Conservation (phyloP, 2,329 filamentous ascomycete species). For the Aspergillus carbonarius region DNA sequence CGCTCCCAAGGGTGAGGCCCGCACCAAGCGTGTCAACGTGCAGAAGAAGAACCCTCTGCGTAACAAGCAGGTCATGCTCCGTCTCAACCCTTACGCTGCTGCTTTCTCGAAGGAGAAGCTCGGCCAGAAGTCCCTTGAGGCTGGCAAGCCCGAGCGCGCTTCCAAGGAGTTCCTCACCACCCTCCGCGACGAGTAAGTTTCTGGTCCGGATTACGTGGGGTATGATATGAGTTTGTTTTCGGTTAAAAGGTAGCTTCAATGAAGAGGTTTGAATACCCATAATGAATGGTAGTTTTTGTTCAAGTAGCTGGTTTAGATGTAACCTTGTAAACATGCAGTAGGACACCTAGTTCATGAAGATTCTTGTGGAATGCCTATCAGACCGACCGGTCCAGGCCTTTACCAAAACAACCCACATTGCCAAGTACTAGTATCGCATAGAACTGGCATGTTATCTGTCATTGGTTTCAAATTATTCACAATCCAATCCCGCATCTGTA, state of each 20-base stretch:
- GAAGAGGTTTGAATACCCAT: slow-evolving; percentile 15
- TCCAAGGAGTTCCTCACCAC: slow-evolving; percentile 55
- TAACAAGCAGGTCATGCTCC: slow-evolving; percentile 98
- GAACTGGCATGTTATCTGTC: too few species aligned
- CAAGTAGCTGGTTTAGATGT: not conserved
- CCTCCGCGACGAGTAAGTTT: slow-evolving; percentile 52
- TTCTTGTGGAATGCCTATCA: too few species aligned
- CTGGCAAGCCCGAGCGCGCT: slow-evolving; percentile 60
- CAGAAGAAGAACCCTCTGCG: slow-evolving; percentile 99
- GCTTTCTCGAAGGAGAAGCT: slow-evolving; percentile 85
- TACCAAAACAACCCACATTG: too few species aligned
- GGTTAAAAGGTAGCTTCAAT: slow-evolving; percentile 25
- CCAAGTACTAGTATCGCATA: too few species aligned
- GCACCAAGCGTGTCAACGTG: slow-evolving; percentile 84
- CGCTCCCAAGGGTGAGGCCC: slow-evolving; percentile 82
- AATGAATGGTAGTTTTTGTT: not conserved
- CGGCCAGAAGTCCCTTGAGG: slow-evolving; percentile 66
- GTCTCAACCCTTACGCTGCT: slow-evolving; percentile 96
- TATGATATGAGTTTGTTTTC: slow-evolving; percentile 23
- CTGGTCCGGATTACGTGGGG: slow-evolving; percentile 18
- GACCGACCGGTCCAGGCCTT: too few species aligned
- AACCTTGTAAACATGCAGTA: not conserved
- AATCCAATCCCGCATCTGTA: too few species aligned
- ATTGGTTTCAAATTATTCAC: too few species aligned
- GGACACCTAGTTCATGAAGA: too few species aligned